These are phyloP conservation scores for Ogataea haglerorum DNA, from an alignment of 805 yeast species.

Conservation along the genomic window DNA sequence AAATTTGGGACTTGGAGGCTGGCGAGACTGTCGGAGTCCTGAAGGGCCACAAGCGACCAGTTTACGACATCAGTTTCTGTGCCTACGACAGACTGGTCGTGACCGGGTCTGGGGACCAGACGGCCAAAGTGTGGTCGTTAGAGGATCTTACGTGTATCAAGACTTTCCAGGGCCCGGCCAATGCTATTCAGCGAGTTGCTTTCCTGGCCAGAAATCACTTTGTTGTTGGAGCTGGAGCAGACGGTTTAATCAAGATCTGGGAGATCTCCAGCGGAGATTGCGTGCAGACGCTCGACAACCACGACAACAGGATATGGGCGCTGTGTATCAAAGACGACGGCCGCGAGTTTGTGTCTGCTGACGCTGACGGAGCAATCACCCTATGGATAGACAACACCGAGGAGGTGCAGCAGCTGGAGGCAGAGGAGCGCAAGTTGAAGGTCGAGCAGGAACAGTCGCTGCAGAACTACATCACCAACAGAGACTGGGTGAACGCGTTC, in stretches of 20 bases:
- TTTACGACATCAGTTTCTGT: constrained; percentile 88
- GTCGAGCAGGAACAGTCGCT: constrained; percentile 90
- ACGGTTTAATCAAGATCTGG: constrained; percentile 92
- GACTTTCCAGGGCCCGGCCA: constrained; percentile 93
- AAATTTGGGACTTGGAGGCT: constrained; percentile 79
- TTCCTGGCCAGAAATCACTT: constrained; percentile 68
- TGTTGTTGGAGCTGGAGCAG: constrained; percentile 82
- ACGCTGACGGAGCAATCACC: constrained; percentile 90
- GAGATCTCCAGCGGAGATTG: constrained; percentile 73
- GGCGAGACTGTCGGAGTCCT: constrained; percentile 86
- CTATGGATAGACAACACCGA: constrained; percentile 88
- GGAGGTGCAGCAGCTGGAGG: constrained; percentile 55
- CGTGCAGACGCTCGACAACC: constrained; percentile 80
- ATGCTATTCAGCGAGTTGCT: constrained; percentile 79
- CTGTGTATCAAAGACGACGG: constrained; percentile 66
- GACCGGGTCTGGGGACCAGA: constrained; percentile 91
- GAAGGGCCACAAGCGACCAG: constrained; percentile 89
- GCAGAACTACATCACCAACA: constrained; percentile 63
- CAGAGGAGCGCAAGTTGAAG: constrained; percentile 48
- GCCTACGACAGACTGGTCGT: constrained; percentile 71
- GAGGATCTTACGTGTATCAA: constrained; percentile 68
- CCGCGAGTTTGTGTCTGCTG: constrained; percentile 73
- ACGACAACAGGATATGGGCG: constrained; percentile 94
- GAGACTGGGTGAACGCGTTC: constrained; percentile 89
- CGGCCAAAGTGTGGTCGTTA: constrained; percentile 85